Percentiles rank a stretch among this genome's conserved stretches.
Conservation (phyloP, 306 rosid genomes). For the Benincasa hispida region DNA sequence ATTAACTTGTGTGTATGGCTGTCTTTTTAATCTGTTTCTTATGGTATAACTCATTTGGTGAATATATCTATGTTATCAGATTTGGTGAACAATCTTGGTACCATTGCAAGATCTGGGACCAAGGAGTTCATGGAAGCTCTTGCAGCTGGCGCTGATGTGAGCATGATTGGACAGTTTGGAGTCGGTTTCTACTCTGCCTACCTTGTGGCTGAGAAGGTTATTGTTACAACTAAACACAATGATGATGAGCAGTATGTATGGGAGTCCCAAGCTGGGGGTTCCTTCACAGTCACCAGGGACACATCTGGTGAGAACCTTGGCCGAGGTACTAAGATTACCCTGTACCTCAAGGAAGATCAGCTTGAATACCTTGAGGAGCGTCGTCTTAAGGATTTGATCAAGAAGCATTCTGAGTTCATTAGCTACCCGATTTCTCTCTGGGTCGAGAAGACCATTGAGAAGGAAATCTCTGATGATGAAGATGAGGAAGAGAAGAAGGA, state of each 20-base stretch:
- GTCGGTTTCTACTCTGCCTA: not conserved
- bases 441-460: conserved; percentile 20
- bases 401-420: conserved; percentile 14
- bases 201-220: conserved; percentile 7
- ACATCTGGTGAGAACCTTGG: conserved; percentile 14
- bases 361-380: conserved; percentile 20
- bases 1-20: not conserved
- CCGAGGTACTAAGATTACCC: conserved; percentile 18
- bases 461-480: conserved; percentile 18
- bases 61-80: not conserved
- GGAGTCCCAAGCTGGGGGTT: conserved; percentile 26
- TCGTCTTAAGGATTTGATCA: conserved; percentile 13
- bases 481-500: conserved; percentile 20
- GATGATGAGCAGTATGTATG: conserved; percentile 22
- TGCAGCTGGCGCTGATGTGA: not conserved
- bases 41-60: not conserved
- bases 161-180: conserved; percentile 3
- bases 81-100: not conserved
- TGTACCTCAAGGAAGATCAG: conserved; percentile 23
- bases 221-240: conserved; percentile 18
- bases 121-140: not conserved
- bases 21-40: not conserved
- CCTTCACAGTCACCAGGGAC: conserved; percentile 16
- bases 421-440: conserved; percentile 25
- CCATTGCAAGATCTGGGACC: conserved; percentile 1